Evolutionary conservation across 495 filamentous ascomycete genomes (phyloP).

Genomic region (Penicillium psychrofluorescens): DNA sequence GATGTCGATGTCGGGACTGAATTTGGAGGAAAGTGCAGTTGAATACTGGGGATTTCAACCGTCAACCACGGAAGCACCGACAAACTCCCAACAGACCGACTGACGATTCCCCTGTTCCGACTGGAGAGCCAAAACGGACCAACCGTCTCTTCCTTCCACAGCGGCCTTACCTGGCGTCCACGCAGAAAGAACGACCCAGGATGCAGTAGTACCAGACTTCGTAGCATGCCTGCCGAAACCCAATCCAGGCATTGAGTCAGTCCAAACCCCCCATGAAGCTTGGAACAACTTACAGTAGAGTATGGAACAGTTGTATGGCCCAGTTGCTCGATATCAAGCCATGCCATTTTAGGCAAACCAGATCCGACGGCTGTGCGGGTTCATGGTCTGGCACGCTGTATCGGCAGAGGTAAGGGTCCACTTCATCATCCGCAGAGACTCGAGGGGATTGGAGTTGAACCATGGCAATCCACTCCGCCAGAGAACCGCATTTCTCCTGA

Average conservation of each 20-base stretch:
- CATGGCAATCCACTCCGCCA: constrained; percentile 83
- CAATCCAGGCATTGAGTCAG: constrained; percentile 6
- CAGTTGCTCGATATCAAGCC: constrained; percentile 36
- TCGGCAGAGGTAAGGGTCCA: constrained; percentile 77
- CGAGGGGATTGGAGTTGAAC: constrained; percentile 66
- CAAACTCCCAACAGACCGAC: constrained; percentile 32
- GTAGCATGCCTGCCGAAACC: constrained; percentile 5
- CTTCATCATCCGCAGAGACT: constrained; percentile 52
- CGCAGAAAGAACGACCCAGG: constrained; percentile 37
- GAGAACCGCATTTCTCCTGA: constrained; percentile 52
- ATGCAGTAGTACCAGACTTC: background rate
- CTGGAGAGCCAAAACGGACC: constrained; percentile 29
- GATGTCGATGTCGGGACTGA: background rate
- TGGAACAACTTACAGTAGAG: constrained; percentile 30
- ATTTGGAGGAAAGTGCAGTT: background rate
- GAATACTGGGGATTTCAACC: background rate
- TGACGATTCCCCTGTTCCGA: background rate
- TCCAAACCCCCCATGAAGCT: background rate
- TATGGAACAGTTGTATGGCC: constrained; percentile 31
- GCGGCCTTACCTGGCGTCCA: constrained; percentile 28
- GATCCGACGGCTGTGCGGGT: constrained; percentile 8
- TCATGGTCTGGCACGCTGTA: constrained; percentile 57
- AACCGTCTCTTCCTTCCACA: constrained; percentile 38
- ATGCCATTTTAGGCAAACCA: constrained; percentile 42
- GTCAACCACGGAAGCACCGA: constrained; percentile 24